Evolutionary conservation across 23 red algal species (phyloP).

Genomic region (Pyropia haitanensis): DNA sequence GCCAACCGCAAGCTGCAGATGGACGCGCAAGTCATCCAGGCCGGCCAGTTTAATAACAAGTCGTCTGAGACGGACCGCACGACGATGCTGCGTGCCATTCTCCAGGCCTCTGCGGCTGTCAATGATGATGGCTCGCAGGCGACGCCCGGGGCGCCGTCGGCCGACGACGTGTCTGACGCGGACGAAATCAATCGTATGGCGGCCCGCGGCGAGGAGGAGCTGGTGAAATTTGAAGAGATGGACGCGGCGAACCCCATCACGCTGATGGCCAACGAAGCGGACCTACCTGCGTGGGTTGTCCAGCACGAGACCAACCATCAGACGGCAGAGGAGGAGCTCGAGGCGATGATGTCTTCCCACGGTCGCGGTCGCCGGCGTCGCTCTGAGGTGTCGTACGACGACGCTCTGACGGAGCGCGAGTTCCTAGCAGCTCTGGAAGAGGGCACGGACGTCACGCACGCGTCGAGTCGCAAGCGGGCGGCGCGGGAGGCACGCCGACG

Average conservation of each 20-base stretch:
- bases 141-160: slow-evolving; percentile 51
- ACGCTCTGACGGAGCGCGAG: slow-evolving; percentile 49
- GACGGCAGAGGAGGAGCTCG: slow-evolving; percentile 38
- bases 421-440: slow-evolving; percentile 53
- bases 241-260: slow-evolving; percentile 36
- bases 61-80: slow-evolving; percentile 77
- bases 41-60: slow-evolving; percentile 95
- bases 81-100: slow-evolving; percentile 60
- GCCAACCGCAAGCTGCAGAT: slow-evolving; percentile 83
- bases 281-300: slow-evolving; percentile 66
- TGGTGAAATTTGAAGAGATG: slow-evolving; percentile 49
- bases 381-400: slow-evolving; percentile 18
- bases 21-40: slow-evolving; percentile 96
- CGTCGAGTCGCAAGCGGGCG: too few species aligned
- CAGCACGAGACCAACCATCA: slow-evolving; percentile 45
- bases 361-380: slow-evolving; percentile 49
- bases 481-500: too few species aligned
- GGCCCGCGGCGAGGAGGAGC: slow-evolving; percentile 73
- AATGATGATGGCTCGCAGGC: slow-evolving; percentile 12
- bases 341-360: slow-evolving; percentile 42
- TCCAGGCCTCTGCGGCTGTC: slow-evolving; percentile 18
- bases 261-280: slow-evolving; percentile 33
- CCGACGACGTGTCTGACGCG: slow-evolving; percentile 32
- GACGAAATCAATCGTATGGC: slow-evolving; percentile 82
- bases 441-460: slow-evolving; percentile 10